These are phyloP conservation scores for Phytophthora constricta DNA, from an alignment of 352 stramenopile genomes.

Conservation along the genomic window DNA sequence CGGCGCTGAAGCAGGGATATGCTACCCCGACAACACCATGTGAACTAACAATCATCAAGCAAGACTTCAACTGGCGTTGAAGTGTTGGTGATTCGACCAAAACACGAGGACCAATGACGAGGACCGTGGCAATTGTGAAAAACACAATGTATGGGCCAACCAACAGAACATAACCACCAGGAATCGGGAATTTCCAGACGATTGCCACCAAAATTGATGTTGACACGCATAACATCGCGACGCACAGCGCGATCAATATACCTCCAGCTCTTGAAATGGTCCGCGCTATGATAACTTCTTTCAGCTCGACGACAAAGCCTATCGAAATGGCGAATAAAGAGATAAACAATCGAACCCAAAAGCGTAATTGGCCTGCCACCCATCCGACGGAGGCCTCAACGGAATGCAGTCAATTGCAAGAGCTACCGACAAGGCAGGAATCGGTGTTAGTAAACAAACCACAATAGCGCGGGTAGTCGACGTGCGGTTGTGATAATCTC, in stretches of 20 bases:
- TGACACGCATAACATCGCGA: not conserved
- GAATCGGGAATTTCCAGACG: conserved; percentile 18
- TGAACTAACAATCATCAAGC: conserved; percentile 2
- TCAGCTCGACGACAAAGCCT: conserved; percentile 1
- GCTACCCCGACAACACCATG: conserved; percentile 8
- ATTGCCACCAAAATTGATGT: not conserved
- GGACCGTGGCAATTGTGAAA: not conserved
- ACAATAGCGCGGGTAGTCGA: not conserved
- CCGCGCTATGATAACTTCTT: not conserved
- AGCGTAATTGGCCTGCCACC: conserved; percentile 17
- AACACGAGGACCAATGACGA: not conserved
- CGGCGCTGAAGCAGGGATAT: conserved; percentile 11
- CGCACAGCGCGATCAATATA: not conserved
- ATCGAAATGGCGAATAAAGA: conserved; percentile 4
- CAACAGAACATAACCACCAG: conserved; percentile 7
- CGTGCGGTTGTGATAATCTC: not conserved
- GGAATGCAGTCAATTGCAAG: too few relatives aligned
- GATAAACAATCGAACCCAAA: conserved; percentile 15
- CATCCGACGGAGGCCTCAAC: conserved; percentile 5
- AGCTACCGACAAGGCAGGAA: conserved; percentile 12
- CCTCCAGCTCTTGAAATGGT: not conserved
- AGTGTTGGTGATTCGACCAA: not conserved
- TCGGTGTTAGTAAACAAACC: conserved; percentile 1
- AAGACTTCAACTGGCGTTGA: not conserved
- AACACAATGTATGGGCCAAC: not conserved